A percentile compares a stretch with the other conserved stretches of the same genome.
Conservation (phyloP, 108 stramenopile species). For the Skeletonema marinoi region DNA sequence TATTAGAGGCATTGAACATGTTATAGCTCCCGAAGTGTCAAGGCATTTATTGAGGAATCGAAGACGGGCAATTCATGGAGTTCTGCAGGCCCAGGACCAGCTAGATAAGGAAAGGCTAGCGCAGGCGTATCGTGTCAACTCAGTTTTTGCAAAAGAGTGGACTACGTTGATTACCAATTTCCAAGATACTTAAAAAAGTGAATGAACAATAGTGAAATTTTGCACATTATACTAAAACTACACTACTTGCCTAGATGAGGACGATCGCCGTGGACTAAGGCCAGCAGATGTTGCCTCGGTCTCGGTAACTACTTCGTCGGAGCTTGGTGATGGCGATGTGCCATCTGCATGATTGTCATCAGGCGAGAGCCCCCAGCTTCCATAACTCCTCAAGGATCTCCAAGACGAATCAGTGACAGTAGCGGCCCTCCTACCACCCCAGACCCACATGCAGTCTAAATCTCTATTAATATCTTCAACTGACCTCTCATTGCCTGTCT, state of each 20-base stretch:
- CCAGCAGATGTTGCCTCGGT: background rate
- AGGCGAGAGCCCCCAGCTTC: slow-evolving; percentile 1
- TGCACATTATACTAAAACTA: background rate
- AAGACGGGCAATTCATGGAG: background rate
- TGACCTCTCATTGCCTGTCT: slow-evolving; percentile 61
- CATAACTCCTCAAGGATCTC: slow-evolving; percentile 3
- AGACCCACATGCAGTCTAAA: slow-evolving; percentile 58
- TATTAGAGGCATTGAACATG: background rate
- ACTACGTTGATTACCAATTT: background rate
- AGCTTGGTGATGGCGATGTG: background rate
- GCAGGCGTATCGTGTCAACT: background rate
- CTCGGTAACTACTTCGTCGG: background rate
- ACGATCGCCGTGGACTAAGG: background rate
- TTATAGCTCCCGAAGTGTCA: background rate
- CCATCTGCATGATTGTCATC: background rate
- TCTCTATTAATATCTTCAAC: slow-evolving; percentile 50
- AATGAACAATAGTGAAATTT: background rate
- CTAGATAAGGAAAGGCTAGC: background rate
- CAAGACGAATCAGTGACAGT: background rate
- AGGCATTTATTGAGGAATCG: background rate
- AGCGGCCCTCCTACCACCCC: slow-evolving; percentile 29
- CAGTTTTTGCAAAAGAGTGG: background rate
- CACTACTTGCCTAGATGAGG: background rate
- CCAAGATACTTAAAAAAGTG: background rate
- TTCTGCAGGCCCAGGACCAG: background rate